Conservation (phyloP, 805 yeast genomes). For the Kluyveromyces dobzhanskii region DNA sequence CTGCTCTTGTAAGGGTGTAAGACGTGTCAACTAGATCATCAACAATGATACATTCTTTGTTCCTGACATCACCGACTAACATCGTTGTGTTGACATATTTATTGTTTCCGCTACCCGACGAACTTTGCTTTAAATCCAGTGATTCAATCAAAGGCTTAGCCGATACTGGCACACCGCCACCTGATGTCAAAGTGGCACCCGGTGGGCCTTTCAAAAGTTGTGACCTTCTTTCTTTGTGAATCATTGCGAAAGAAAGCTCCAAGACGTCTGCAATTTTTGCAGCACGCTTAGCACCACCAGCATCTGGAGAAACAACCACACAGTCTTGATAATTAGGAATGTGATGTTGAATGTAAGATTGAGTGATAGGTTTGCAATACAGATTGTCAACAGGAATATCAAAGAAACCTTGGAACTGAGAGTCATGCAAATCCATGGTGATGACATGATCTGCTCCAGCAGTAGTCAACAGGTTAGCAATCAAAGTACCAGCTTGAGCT, state of each 20-base stretch:
- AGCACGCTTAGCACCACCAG: conserved; percentile 98
- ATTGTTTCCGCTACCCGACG: conserved; percentile 18
- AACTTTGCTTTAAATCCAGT: conserved; percentile 15
- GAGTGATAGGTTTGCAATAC: conserved; percentile 79
- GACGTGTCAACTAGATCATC: conserved; percentile 95
- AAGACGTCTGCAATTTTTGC: conserved; percentile 87
- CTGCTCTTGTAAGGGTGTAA: conserved; percentile 85
- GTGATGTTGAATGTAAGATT: conserved; percentile 68
- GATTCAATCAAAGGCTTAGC: conserved; percentile 15
- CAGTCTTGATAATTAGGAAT: conserved; percentile 78
- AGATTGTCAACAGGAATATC: conserved; percentile 94
- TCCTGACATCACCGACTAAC: conserved; percentile 92
- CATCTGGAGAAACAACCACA: conserved; percentile 94
- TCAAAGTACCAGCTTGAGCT: conserved; percentile 87
- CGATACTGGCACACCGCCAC: conserved; percentile 18
- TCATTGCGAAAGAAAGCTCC: conserved; percentile 84
- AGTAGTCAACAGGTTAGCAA: conserved; percentile 77
- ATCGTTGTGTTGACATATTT: conserved; percentile 67
- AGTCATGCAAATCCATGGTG: conserved; percentile 97
- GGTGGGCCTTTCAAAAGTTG: conserved; percentile 31
- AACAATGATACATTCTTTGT: conserved; percentile 76
- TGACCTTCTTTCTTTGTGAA: conserved; percentile 83
- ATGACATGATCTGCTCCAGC: conserved; percentile 96
- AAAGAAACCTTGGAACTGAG: conserved; percentile 96
- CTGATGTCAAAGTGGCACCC: conserved; percentile 24